phyloP scores from a whole-genome alignment of 1,139 yeast genomes.

The Candida sojae region DNA sequence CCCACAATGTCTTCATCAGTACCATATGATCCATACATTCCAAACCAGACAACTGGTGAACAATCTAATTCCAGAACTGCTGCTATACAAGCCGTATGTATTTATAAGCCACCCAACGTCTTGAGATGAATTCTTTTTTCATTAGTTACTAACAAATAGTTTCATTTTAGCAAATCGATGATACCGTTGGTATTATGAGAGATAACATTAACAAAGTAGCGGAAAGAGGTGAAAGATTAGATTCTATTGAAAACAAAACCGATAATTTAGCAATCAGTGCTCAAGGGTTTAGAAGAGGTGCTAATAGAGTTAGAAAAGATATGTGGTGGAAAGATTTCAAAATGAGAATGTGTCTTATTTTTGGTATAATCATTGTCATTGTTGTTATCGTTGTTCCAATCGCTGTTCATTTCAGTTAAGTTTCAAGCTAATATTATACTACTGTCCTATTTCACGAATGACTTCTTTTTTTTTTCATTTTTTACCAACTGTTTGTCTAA shows the following conservation, averaged over 20 bases:
- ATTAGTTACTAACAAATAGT: constrained; percentile 17
- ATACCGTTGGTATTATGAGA: constrained; percentile 97
- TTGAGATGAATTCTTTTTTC: not conserved
- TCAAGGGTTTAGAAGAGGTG: constrained; percentile 95
- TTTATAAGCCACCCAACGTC: not conserved
- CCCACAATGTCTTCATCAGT: constrained; percentile 69
- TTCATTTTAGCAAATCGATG: constrained; percentile 73
- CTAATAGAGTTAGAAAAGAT: constrained; percentile 95
- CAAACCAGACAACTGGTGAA: constrained; percentile 57
- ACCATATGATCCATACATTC: constrained; percentile 90
- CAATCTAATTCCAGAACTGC: constrained; percentile 71
- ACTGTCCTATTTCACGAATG: not conserved
- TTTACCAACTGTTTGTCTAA: not conserved
- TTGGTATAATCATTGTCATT: constrained; percentile 76
- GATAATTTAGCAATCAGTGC: constrained; percentile 93
- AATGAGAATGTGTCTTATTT: constrained; percentile 89
- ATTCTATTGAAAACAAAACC: constrained; percentile 90
- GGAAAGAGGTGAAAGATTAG: constrained; percentile 91
- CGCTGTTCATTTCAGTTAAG: constrained; percentile 76
- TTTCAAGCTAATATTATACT: not conserved
- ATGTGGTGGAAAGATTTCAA: constrained; percentile 99
- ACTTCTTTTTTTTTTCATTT: not conserved
- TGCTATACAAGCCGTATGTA: constrained; percentile 78
- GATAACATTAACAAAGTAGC: constrained; percentile 96
- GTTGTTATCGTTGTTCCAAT: constrained; percentile 92